Evolutionary conservation across 225 moss, liverwort and hornwort genomes (phyloP).

Genomic region (Climacium dendroides): DNA sequence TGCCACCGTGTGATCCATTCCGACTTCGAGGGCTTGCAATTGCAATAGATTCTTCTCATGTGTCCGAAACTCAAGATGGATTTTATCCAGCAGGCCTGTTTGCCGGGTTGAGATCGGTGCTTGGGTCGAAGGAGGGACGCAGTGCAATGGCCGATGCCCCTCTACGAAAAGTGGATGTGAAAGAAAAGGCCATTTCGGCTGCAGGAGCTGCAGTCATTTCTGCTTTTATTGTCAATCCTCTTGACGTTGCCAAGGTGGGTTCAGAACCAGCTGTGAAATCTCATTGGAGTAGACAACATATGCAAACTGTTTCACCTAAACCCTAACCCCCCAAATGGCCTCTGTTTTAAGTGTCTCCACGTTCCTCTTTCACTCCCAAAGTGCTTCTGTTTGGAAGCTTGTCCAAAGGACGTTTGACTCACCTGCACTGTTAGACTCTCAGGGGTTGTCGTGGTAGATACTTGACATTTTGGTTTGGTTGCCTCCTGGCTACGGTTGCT

Average conservation of each 20-base stretch:
- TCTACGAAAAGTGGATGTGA: constrained; percentile 11
- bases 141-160: constrained; percentile 23
- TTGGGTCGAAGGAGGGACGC: constrained; percentile 14
- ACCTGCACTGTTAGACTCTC: background rate
- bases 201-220: constrained; percentile 48
- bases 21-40: constrained; percentile 29
- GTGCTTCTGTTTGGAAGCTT: background rate
- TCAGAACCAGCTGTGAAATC: background rate
- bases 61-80: constrained; percentile 15
- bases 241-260: constrained; percentile 49
- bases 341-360: background rate
- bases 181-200: constrained; percentile 40
- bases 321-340: background rate
- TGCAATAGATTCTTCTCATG: constrained; percentile 22
- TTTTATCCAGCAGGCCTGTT: constrained; percentile 18
- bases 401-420: background rate
- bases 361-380: background rate
- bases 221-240: constrained; percentile 40
- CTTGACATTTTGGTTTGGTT: background rate
- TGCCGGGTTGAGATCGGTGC: constrained; percentile 9
- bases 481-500: background rate
- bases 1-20: constrained; percentile 19
- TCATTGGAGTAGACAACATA: background rate
- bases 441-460: background rate
- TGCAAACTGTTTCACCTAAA: background rate